Conservation (phyloP, 2,329 filamentous ascomycete species). For the Fusarium chaquense region DNA sequence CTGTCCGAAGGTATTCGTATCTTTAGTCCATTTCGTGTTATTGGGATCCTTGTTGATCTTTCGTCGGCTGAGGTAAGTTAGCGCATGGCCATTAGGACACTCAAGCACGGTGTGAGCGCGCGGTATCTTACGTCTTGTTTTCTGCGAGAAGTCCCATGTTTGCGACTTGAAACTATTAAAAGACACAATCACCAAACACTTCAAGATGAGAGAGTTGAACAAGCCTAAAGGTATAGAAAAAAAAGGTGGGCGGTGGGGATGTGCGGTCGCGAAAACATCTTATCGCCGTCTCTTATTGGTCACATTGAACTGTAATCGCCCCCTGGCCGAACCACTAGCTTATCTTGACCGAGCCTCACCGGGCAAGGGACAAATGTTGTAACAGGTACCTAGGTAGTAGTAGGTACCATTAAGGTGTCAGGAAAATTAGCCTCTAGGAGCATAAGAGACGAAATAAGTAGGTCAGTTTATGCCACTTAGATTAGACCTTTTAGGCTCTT, state of each 20-base stretch:
- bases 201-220: conserved; percentile 27
- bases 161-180: conserved; percentile 25
- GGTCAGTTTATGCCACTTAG: no score
- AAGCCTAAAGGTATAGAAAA: conserved; percentile 36
- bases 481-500: no score
- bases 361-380: background rate
- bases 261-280: conserved; percentile 39
- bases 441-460: no score
- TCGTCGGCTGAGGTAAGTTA: conserved; percentile 51
- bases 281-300: conserved; percentile 49
- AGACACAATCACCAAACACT: conserved; percentile 15
- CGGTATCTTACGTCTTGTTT: conserved; percentile 49
- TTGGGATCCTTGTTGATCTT: conserved; percentile 94
- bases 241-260: conserved; percentile 51
- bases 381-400: no score
- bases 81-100: background rate
- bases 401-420: no score
- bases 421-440: no score
- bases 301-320: background rate
- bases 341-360: conserved; percentile 33
- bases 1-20: conserved; percentile 86
- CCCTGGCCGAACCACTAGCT: conserved; percentile 11
- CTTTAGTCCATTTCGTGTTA: conserved; percentile 91
- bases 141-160: conserved; percentile 55
- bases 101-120: background rate